These are phyloP conservation scores for Aristolochia fimbriata DNA, from an alignment of 164 flowering plant genomes.

Conservation along the genomic window DNA sequence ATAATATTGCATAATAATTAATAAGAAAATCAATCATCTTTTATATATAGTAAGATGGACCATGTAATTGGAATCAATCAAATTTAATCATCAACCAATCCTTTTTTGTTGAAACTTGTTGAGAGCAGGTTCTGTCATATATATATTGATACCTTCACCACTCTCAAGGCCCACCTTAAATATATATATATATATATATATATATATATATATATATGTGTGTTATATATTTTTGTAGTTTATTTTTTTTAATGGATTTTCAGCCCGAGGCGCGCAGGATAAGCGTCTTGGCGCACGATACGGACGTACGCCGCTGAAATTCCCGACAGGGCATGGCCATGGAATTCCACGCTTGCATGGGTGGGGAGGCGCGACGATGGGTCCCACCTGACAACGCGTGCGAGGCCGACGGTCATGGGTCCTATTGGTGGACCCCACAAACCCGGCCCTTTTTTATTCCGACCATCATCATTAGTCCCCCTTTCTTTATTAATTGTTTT, in stretches of 20 bases:
- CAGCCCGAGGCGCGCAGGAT: not conserved
- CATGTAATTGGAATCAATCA: too few relatives aligned
- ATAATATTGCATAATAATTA: too few relatives aligned
- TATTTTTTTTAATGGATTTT: not conserved
- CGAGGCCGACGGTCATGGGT: conserved; percentile 39
- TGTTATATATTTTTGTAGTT: too few relatives aligned
- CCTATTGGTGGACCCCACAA: conserved; percentile 8
- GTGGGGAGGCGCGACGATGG: conserved; percentile 24
- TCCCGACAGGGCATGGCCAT: conserved; percentile 21
- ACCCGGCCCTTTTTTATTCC: not conserved
- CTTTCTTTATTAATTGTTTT: not conserved
- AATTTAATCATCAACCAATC: too few relatives aligned
- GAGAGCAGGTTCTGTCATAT: too few relatives aligned
- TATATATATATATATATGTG: too few relatives aligned
- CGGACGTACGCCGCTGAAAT: conserved; percentile 6
- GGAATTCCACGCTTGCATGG: conserved; percentile 44
- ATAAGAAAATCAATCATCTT: too few relatives aligned
- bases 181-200: too few relatives aligned
- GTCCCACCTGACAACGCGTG: conserved; percentile 58
- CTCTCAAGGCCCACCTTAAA: not conserved
- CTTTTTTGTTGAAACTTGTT: too few relatives aligned
- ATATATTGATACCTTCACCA: too few relatives aligned
- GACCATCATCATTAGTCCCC: conserved; percentile 1
- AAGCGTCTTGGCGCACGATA: conserved; percentile 5
- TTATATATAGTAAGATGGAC: too few relatives aligned